phyloP scores from a whole-genome alignment of 495 filamentous ascomycete species.

The Neurospora africana region DNA sequence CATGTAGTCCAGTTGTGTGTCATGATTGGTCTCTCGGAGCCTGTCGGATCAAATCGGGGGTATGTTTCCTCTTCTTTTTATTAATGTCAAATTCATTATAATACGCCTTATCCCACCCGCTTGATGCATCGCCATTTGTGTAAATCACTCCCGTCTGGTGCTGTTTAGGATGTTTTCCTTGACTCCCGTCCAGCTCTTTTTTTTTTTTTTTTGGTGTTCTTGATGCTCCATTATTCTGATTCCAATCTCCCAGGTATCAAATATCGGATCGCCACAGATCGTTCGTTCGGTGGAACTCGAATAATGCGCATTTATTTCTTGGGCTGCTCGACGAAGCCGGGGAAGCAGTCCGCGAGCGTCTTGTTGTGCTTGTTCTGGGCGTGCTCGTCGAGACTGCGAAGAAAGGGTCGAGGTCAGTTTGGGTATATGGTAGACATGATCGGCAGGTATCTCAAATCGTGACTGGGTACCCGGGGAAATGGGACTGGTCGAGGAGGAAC shows the following conservation, averaged over 20 bases:
- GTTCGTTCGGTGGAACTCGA: background rate
- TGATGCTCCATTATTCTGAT: background rate
- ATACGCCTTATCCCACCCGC: background rate
- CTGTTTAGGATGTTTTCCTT: background rate
- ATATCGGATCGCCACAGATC: background rate
- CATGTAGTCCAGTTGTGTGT: background rate
- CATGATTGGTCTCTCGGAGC: background rate
- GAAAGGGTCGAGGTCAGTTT: background rate
- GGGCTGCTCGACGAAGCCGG: conserved; percentile 21
- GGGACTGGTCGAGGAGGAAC: background rate
- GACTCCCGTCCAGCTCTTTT: background rate
- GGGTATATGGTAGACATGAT: background rate
- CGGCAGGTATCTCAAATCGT: background rate
- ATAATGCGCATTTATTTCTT: conserved; percentile 1
- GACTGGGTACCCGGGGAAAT: background rate
- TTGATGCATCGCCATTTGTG: background rate
- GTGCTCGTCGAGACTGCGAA: conserved; percentile 37
- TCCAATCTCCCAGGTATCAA: background rate
- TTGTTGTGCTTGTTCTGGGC: conserved; percentile 47
- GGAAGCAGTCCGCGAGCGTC: conserved; percentile 43
- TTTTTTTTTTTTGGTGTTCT: background rate
- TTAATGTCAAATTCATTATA: background rate
- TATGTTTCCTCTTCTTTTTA: background rate
- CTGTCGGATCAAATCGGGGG: background rate
- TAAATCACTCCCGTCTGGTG: background rate